phyloP scores from a whole-genome alignment of 176 grass and related monocot genomes.

The Musa troglodytarum region DNA sequence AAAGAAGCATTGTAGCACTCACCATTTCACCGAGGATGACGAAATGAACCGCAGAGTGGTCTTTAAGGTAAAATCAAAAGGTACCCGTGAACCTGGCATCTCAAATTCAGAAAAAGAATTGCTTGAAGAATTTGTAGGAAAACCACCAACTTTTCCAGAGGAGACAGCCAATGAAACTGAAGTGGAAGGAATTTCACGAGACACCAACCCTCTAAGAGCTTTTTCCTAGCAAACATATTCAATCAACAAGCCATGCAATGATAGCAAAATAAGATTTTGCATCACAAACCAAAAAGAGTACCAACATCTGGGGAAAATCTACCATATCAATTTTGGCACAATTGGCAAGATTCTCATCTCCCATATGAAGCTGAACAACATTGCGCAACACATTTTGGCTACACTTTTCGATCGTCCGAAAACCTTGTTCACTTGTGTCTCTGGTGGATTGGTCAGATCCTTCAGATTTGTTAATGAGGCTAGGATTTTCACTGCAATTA shows the following conservation, averaged over 20 bases:
- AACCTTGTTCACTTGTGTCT: constrained; percentile 34
- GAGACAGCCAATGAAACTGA: constrained; percentile 17
- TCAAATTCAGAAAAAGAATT: constrained; percentile 44
- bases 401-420: constrained; percentile 50
- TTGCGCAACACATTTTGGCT: constrained; percentile 57
- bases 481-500: constrained; percentile 18
- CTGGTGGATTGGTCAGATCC: constrained; percentile 12
- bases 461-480: constrained; percentile 15
- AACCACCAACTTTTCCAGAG: constrained; percentile 30
- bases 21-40: constrained; percentile 91
- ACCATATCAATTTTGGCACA: constrained; percentile 84
- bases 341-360: constrained; percentile 47
- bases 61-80: constrained; percentile 90
- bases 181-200: constrained; percentile 31
- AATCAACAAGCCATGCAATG: neutral
- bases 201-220: constrained; percentile 71
- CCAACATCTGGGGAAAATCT: constrained; percentile 10
- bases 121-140: constrained; percentile 26
- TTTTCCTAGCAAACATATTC: constrained; percentile 55
- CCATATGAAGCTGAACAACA: constrained; percentile 75
- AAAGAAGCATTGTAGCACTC: constrained; percentile 21
- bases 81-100: constrained; percentile 56
- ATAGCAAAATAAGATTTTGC: too few relatives aligned
- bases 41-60: constrained; percentile 61
- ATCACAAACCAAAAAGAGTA: neutral